A percentile compares a stretch with the other conserved stretches of the same genome.
Evolutionary conservation across 768 basidiomycete species (phyloP).

Genomic region (Exidia glandulosa): DNA sequence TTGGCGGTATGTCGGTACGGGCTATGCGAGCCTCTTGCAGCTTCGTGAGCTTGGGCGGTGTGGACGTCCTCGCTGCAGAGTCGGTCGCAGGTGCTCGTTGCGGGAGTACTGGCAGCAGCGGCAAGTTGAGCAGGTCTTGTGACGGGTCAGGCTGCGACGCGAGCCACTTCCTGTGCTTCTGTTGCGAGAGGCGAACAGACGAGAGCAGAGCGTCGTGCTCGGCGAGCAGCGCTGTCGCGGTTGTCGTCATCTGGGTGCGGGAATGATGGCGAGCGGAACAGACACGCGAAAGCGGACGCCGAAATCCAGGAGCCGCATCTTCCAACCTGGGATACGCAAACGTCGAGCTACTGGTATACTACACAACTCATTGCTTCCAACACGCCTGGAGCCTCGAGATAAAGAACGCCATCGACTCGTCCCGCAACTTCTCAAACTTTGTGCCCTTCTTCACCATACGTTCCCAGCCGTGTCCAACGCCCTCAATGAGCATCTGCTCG

Average conservation of each 20-base stretch:
- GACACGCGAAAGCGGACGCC: too few species aligned
- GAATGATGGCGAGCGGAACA: too few species aligned
- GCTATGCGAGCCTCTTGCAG: background rate
- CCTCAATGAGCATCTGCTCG: constrained; percentile 1
- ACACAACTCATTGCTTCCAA: too few species aligned
- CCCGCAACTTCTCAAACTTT: background rate
- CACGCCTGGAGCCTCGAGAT: background rate
- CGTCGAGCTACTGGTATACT: too few species aligned
- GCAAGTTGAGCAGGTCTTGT: constrained; percentile 40
- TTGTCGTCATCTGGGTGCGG: too few species aligned
- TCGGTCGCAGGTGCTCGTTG: constrained; percentile 32
- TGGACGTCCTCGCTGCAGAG: constrained; percentile 30
- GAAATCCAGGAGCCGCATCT: too few species aligned
- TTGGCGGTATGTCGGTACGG: constrained; percentile 44
- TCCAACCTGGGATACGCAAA: too few species aligned
- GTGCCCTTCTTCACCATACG: background rate
- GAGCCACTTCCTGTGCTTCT: constrained; percentile 44
- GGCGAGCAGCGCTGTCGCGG: constrained; percentile 55
- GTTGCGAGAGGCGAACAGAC: constrained; percentile 45
- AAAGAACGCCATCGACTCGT: background rate
- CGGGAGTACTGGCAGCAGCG: constrained; percentile 47
- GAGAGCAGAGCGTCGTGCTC: constrained; percentile 48
- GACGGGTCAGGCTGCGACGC: constrained; percentile 46
- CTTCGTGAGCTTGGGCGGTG: constrained; percentile 23
- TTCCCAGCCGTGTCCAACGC: constrained; percentile 1